Conservation (phyloP, 2,329 filamentous ascomycete species). For the Trichoderma sp. region DNA sequence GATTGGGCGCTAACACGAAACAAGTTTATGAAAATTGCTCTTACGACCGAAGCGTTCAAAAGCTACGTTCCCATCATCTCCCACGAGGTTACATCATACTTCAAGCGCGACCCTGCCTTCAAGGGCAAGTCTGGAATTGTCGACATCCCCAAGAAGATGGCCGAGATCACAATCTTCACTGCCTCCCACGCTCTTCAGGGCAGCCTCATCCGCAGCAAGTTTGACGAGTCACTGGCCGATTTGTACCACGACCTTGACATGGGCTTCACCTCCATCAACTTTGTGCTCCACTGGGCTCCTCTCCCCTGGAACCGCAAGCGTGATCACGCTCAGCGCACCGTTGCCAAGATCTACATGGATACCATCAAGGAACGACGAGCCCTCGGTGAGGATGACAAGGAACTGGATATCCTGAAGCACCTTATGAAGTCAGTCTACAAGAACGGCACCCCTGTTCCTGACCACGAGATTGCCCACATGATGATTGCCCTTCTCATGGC, state of each 20-base stretch:
- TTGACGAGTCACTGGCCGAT: slow-evolving; percentile 77
- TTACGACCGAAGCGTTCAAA: slow-evolving; percentile 73
- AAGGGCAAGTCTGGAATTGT: slow-evolving; percentile 67
- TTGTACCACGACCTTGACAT: slow-evolving; percentile 89
- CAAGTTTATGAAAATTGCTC: slow-evolving; percentile 78
- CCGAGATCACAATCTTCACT: slow-evolving; percentile 87
- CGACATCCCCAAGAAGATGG: slow-evolving; percentile 74
- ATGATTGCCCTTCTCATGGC: slow-evolving; percentile 95
- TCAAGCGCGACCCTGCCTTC: slow-evolving; percentile 67
- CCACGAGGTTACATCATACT: slow-evolving; percentile 70
- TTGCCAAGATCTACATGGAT: slow-evolving; percentile 79
- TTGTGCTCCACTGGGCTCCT: slow-evolving; percentile 84
- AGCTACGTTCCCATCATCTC: slow-evolving; percentile 78
- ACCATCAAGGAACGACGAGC: slow-evolving; percentile 73
- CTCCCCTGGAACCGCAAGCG: slow-evolving; percentile 85
- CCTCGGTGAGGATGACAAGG: slow-evolving; percentile 49
- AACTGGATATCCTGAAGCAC: slow-evolving; percentile 84
- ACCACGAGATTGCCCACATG: slow-evolving; percentile 85
- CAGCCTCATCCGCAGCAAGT: slow-evolving; percentile 75
- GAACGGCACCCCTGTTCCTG: slow-evolving; percentile 74
- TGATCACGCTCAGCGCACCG: slow-evolving; percentile 75
- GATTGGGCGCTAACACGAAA: slow-evolving; percentile 21
- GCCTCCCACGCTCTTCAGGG: slow-evolving; percentile 85
- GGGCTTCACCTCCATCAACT: slow-evolving; percentile 88
- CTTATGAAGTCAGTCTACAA: slow-evolving; percentile 86